These are phyloP conservation scores for Balamuthia mandrillaris DNA, from an alignment of 208 protist genomes.

Conservation along the genomic window DNA sequence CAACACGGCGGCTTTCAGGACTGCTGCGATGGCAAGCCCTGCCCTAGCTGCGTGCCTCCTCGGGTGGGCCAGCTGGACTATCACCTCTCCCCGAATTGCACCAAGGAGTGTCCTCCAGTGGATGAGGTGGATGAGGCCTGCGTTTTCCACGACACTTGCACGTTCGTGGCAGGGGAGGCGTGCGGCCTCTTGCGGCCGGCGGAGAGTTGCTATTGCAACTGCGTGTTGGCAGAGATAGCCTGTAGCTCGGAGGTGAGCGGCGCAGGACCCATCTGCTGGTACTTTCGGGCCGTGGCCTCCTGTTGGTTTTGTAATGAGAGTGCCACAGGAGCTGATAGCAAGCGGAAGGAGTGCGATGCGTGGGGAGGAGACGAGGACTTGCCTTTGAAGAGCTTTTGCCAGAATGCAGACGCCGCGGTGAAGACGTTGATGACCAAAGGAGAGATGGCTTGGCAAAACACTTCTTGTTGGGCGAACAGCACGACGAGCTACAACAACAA, in stretches of 20 bases:
- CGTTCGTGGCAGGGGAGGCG: background rate
- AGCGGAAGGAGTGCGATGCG: too few relatives aligned
- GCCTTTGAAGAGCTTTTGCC: too few relatives aligned
- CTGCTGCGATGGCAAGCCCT: background rate
- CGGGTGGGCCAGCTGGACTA: background rate
- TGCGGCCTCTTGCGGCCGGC: background rate
- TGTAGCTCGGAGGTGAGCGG: background rate
- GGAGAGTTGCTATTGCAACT: background rate
- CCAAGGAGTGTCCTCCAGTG: background rate
- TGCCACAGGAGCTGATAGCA: background rate
- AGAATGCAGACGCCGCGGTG: too few relatives aligned
- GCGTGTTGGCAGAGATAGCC: background rate
- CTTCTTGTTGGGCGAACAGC: too few relatives aligned
- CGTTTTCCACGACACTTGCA: background rate
- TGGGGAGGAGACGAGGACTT: too few relatives aligned
- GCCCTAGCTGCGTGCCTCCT: background rate
- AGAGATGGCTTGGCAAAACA: too few relatives aligned
- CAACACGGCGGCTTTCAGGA: background rate
- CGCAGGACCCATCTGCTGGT: background rate
- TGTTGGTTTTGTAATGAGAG: background rate
- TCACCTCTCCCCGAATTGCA: background rate
- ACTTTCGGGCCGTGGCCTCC: background rate
- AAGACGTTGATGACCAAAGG: too few relatives aligned
- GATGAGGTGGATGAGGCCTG: background rate
- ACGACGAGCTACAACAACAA: too few relatives aligned